Evolutionary conservation across 768 basidiomycete species (phyloP).

Genomic region (Calocybe indica): DNA sequence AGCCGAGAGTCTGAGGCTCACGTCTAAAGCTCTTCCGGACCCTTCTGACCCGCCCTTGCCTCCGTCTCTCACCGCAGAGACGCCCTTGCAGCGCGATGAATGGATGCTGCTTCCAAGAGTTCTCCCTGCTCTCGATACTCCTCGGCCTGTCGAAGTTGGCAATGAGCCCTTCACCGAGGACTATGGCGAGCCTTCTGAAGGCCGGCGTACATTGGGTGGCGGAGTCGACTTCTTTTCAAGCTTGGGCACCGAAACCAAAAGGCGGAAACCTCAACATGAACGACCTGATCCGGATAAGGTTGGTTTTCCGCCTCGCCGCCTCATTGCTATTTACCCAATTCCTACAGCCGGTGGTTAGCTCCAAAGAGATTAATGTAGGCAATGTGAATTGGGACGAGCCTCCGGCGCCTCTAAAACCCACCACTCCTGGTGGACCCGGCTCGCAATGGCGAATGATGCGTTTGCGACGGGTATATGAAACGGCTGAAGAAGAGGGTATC

Average conservation of each 20-base stretch:
- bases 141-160: constrained; percentile 15
- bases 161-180: constrained; percentile 60
- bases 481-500: constrained; percentile 77
- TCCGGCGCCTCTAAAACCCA: constrained; percentile 37
- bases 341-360: constrained; percentile 53
- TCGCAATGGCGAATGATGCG: constrained; percentile 99
- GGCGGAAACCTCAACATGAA: constrained; percentile 46
- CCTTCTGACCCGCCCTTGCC: constrained; percentile 44
- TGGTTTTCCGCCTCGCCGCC: background rate
- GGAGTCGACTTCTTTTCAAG: constrained; percentile 86
- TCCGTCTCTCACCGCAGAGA: constrained; percentile 37
- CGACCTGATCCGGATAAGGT: constrained; percentile 72
- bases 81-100: constrained; percentile 62
- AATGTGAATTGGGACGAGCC: constrained; percentile 37
- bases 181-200: constrained; percentile 47
- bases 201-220: constrained; percentile 43
- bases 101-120: constrained; percentile 78
- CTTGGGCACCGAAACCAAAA: constrained; percentile 72
- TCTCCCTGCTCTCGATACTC: constrained; percentile 13
- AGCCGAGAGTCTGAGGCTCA: constrained; percentile 62
- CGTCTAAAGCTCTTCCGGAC: constrained; percentile 47
- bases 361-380: constrained; percentile 58
- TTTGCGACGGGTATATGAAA: constrained; percentile 82
- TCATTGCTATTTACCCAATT: constrained; percentile 2
- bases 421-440: constrained; percentile 83